Evolutionary conservation across 306 rosid genomes (phyloP), one percentile per base, ranked within the genome.

Genomic region (Dryas drummondii): DNA sequence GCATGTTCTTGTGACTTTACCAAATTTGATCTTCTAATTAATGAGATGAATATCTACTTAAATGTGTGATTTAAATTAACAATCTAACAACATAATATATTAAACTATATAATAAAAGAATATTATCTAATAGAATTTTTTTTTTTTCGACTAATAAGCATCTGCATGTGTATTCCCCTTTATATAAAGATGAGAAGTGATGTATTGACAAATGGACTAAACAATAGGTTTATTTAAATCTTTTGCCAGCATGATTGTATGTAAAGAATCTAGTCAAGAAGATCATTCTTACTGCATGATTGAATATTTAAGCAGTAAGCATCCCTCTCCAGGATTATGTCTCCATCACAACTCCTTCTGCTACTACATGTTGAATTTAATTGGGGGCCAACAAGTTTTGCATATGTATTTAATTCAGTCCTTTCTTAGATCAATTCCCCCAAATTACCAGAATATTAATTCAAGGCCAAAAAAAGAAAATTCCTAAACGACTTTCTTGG

Each of bases 181-280:
- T 45, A 66, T 70, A 65, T 72, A 84, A 82, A 80, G 78, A 86
- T 51, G 78, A 77, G 86, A 79, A 63, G 72, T 71, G 76, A 83
- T 76, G 40, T 81, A 84, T 74, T 68, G 57, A 62, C 4, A 17
- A 46, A 72, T 45, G 82, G 10, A 73, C 86, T 82, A 71, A 79
- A 79, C 75, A 37, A 86, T 79, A 78, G 77, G 69, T 79, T 50
- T 86, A 77, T 81, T 77, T 78, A 70, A 52, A 79, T 73, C 84
- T 88, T 83, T 79, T 84, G 75, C 62, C 68, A 81, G 87, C 88
- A 78, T 73, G 85, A 83, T 86, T 72, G 78, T 80, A 75, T 84
- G 37, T 32, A 32, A 32, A 76, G 90, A 91, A 87, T 89, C 81
- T 83, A 37, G 56, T 44, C 63, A 17, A 41, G 62, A 80, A 72